Evolutionary conservation across 108 stramenopile genomes (phyloP), one percentile per base, ranked within the genome.

Genomic region (Epipyxis sp.): DNA sequence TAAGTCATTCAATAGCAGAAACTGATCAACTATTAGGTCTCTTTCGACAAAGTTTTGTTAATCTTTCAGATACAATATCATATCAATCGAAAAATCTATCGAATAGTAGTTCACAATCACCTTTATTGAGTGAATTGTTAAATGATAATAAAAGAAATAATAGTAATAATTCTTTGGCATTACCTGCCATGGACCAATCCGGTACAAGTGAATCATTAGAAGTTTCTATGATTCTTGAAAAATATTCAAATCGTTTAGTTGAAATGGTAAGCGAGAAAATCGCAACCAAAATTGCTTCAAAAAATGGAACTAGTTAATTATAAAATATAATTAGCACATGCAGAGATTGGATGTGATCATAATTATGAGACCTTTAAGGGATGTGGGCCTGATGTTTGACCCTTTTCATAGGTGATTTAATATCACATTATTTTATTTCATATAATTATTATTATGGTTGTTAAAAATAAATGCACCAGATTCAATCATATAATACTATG

Each of bases 211-310:
- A 25, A 57, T 25, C 20, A 57, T 68, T 25, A 40, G n/a, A n/a
- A n/a, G n/a, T n/a, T n/a, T n/a, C 65, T 6, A 42, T 42, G 3
- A 35, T 74, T 39, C 34, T 74, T 16, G 71, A 74, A 42, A 27
- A 37, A 27, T 74, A 74, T 25, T 74, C 71, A 10, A 42, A 74
- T 37, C 44, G 50, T 13, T 25, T 74, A 6, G 71, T 74, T 37
- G 50, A 46, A 10, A 54, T 74, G 16, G 71, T 74, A 6, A 32
- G 71, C 3, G 71, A 74, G 6, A 74, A 74, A 25, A 27, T 74
- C 10, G 3, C 43, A 42, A 29, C 20, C 61, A 65, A 65, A 50
- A 20, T 50, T 50, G 20, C 6, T 13, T 20, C 46, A 50, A 13
- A 50, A 50, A 13, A 50, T 50, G 20, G 20, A 13, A 50, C 46